A percentile compares a stretch with the other conserved stretches of the same genome.
Evolutionary conservation across 345 rosid genomes (phyloP).

Genomic region (Hibiscus trionum): DNA sequence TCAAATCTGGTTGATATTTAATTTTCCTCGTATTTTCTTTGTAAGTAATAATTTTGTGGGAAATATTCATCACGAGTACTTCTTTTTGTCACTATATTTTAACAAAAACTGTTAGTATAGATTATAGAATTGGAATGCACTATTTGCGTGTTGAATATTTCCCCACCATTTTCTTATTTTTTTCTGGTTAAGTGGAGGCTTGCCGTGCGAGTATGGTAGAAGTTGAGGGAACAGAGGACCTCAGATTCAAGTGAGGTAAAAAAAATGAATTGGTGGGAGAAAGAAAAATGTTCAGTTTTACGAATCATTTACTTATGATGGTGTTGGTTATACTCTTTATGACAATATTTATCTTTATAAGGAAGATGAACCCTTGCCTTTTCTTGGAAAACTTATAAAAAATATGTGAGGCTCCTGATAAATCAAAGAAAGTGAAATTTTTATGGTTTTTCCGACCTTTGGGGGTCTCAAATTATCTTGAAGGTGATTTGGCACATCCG

Average conservation of each 20-base stretch:
- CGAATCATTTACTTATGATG: conserved; percentile 60
- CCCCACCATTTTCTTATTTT: too few species aligned
- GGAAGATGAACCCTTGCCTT: conserved; percentile 45
- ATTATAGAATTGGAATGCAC: too few species aligned
- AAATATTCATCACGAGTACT: not conserved
- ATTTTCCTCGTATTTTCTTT: not conserved
- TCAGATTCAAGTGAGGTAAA: conserved; percentile 69
- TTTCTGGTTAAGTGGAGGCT: not conserved
- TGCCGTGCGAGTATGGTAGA: conserved; percentile 45
- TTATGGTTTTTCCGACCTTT: conserved; percentile 86
- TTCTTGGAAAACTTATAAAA: conserved; percentile 58
- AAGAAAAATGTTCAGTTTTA: conserved; percentile 55
- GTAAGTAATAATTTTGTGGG: not conserved
- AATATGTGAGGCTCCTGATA: conserved; percentile 58
- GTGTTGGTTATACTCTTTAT: conserved; percentile 52
- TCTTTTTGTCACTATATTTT: too few species aligned
- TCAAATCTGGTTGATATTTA: too few species aligned
- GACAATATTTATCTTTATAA: conserved; percentile 52
- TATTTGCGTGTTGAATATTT: not conserved
- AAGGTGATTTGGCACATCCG: not conserved
- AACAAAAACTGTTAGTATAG: too few species aligned
- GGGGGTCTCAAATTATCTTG: too few species aligned
- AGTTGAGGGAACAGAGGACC: conserved; percentile 23
- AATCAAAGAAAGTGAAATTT: conserved; percentile 48
- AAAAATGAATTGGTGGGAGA: conserved; percentile 50